Evolutionary conservation across 768 basidiomycete species (phyloP).

Genomic region (Hemileccinum impolitum): DNA sequence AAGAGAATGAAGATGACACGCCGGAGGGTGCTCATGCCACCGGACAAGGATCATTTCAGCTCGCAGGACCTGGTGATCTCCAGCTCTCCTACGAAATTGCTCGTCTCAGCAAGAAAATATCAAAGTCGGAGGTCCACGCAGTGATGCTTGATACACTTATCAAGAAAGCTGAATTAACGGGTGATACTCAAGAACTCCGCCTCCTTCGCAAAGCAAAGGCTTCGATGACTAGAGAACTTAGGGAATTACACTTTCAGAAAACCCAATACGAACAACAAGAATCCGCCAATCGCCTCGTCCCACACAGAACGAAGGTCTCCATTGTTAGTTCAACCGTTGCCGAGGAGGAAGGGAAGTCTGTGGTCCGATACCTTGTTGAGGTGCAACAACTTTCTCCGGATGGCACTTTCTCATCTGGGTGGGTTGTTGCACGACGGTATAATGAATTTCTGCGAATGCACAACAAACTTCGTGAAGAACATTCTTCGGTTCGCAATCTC

Average conservation of each 20-base stretch:
- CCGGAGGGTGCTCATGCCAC: slow-evolving; percentile 23
- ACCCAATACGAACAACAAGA: slow-evolving; percentile 94
- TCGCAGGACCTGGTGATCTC: slow-evolving; percentile 86
- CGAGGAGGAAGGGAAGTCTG: slow-evolving; percentile 84
- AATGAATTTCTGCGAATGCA: slow-evolving; percentile 94
- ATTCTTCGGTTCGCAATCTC: slow-evolving; percentile 58
- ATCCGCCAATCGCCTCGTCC: slow-evolving; percentile 80
- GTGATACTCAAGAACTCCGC: slow-evolving; percentile 80
- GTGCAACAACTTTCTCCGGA: slow-evolving; percentile 84
- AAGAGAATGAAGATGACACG: slow-evolving; percentile 42
- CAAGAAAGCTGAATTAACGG: slow-evolving; percentile 92
- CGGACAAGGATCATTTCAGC: slow-evolving; percentile 55
- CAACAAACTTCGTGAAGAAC: slow-evolving; percentile 76
- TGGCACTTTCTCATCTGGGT: slow-evolving; percentile 77
- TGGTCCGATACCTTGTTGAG: slow-evolving; percentile 89
- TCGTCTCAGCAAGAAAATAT: slow-evolving; percentile 72
- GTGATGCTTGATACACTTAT: slow-evolving; percentile 82
- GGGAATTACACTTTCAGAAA: slow-evolving; percentile 86
- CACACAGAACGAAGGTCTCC: slow-evolving; percentile 78
- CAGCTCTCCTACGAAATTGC: slow-evolving; percentile 85
- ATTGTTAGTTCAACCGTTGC: slow-evolving; percentile 82
- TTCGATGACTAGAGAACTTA: slow-evolving; percentile 76
- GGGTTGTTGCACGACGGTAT: slow-evolving; percentile 92
- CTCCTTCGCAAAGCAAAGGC: slow-evolving; percentile 80
- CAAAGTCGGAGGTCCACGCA: slow-evolving; percentile 76